These are phyloP conservation scores for Pestalotiopsis sp. DNA, from an alignment of 2,329 filamentous ascomycete species.

Conservation along the genomic window DNA sequence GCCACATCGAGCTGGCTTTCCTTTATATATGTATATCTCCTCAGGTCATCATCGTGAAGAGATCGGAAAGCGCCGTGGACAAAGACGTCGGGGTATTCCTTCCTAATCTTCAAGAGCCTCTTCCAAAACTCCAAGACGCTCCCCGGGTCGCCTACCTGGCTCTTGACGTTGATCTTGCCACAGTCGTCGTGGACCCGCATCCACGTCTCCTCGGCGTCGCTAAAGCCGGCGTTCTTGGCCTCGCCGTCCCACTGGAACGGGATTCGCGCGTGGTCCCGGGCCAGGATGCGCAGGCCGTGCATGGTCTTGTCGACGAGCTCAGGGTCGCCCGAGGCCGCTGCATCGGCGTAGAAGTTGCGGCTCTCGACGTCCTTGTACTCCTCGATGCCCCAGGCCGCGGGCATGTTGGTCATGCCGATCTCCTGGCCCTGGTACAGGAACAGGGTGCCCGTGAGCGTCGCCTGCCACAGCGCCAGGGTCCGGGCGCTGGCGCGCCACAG, in stretches of 20 bases:
- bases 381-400: slow-evolving; percentile 50
- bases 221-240: slow-evolving; percentile 64
- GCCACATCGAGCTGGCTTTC: slow-evolving; percentile 24
- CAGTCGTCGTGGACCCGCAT: slow-evolving; percentile 69
- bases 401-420: slow-evolving; percentile 63
- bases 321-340: slow-evolving; percentile 36
- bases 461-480: slow-evolving; percentile 54
- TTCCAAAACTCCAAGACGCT: slow-evolving; percentile 65
- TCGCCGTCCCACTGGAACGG: slow-evolving; percentile 67
- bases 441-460: slow-evolving; percentile 54
- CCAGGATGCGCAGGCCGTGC: slow-evolving; percentile 58
- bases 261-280: slow-evolving; percentile 65
- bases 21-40: slow-evolving; percentile 60
- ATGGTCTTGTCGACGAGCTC: slow-evolving; percentile 48
- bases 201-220: slow-evolving; percentile 57
- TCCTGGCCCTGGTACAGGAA: slow-evolving; percentile 66
- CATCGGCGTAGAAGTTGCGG: slow-evolving; percentile 53
- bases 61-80: slow-evolving; percentile 65
- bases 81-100: slow-evolving; percentile 60
- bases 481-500: slow-evolving; percentile 51
- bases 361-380: slow-evolving; percentile 60
- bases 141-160: slow-evolving; percentile 45
- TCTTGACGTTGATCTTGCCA: slow-evolving; percentile 56
- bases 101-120: slow-evolving; percentile 52
- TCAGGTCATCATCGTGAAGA: slow-evolving; percentile 50